Conservation (phyloP, 768 basidiomycete species). For the Cyclocybe cylindracea region DNA sequence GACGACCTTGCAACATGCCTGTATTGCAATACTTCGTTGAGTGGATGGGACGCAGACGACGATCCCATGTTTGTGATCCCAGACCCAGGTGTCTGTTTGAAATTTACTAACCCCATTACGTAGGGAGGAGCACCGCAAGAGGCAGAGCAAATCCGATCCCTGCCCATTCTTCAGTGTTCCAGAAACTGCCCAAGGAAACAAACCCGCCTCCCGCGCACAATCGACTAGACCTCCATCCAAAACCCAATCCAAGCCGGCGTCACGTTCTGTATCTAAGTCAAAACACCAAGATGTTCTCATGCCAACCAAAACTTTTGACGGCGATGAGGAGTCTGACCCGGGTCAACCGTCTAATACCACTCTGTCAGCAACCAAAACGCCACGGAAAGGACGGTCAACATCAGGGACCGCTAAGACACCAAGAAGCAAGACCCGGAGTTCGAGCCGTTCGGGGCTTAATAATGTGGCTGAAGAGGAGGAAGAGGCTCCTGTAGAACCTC, state of each 20-base stretch:
- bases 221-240: constrained; percentile 30
- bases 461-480: constrained; percentile 26
- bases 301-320: constrained; percentile 43
- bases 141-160: constrained; percentile 50
- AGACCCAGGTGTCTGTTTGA: neutral
- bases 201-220: constrained; percentile 26
- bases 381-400: constrained; percentile 21
- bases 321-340: constrained; percentile 28
- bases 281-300: constrained; percentile 35
- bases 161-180: constrained; percentile 42
- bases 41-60: constrained; percentile 87
- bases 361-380: constrained; percentile 17
- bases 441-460: constrained; percentile 21
- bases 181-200: constrained; percentile 14
- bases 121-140: constrained; percentile 78
- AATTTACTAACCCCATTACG: constrained; percentile 7
- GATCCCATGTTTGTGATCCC: constrained; percentile 53
- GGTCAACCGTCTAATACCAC: constrained; percentile 12
- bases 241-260: constrained; percentile 30
- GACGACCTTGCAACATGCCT: constrained; percentile 87
- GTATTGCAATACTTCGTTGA: constrained; percentile 78
- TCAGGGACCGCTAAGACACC: constrained; percentile 22
- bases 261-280: constrained; percentile 27
- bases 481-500: constrained; percentile 10
- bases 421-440: constrained; percentile 17